Base-by-base conservation (phyloP, 2,329 filamentous ascomycete species). In the Tolypocladium guangdongense region DNA sequence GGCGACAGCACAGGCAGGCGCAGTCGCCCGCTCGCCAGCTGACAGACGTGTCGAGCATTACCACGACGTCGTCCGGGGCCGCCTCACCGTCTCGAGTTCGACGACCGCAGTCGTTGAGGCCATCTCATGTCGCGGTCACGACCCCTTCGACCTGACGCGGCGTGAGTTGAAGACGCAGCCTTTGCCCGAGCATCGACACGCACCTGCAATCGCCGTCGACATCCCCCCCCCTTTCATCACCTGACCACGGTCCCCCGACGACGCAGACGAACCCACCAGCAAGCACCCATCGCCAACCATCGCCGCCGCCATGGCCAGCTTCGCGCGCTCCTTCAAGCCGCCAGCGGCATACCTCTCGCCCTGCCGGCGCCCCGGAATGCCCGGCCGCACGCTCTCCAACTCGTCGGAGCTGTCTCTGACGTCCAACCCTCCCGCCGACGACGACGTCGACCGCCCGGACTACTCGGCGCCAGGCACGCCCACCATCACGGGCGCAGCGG, bases 301-400 rank as follows among this genome's bases (percentile, higher is more conserved):
- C 51, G 35, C 7, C 45, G 6, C 18, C 36, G 32, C 27, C 39
- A 80, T 80, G 77, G 71, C 76, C 55, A 73, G 67, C 62, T 66
- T 78, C 55, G 69, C 73, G 47, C 73, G 75, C 58, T 77, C 77
- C 14, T 72, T 80, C 63, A 71, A 77, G 58, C 69, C 74, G 8
- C 66, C 74, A 41, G 66, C 69, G 41, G 68, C 68, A 27, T 75
- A 74, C 58, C 65, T 76, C 36, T 67, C 74, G 52, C 70, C 72
- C 48, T 62, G 63, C 20, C 67, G 73, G 56, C 71, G 75, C 43
- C 77, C 75, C 37, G 65, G 66, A 41, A 73, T 73, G 62, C 64
- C 72, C 24, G 66, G 68, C 50, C 72, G 72, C 53, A 71, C 68
- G 46, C 64, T 74, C 55, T 78, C 77, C 52, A 74, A 67, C 61